Base-by-base conservation (phyloP, 2,329 filamentous ascomycete genomes). In the Hysterium pulicare region DNA sequence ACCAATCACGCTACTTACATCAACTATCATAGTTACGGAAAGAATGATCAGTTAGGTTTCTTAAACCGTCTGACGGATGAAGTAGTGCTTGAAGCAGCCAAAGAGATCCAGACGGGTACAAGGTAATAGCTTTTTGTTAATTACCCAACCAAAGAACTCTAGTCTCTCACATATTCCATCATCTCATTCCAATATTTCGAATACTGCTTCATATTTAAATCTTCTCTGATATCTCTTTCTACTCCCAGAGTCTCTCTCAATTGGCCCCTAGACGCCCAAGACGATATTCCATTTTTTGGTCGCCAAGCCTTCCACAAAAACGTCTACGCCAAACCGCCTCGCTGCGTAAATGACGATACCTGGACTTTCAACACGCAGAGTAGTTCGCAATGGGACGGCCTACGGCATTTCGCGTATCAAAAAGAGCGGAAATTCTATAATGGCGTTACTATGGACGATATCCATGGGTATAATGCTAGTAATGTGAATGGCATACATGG, bases 11-110 rank as follows among this genome's bases (percentile, higher is more conserved):
- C 26, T 41, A 13, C 75, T 71, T 71, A 69, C 11, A 22, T 46
- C 21, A 42, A 16, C 6, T 9, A 5, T 26, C 30, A 68, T 5
- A 67, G 79, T 4, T 82, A 79, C 57, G 79, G 79, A 37, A 63
- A 71, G 37, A 56, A 74, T 40, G 81, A 83, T 57, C 68, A 81
- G 59, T 67, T 83, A 5, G 81, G 79, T 11, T 77, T 74, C 21
- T 59, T 83, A 24, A 83, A 84, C 57, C 71, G 78, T 23, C 69
- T 83, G n/a, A 81, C 77, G 0, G 69, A 79, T 44, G 69, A 72
- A 40, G 61, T 75, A 13, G 77, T 82, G 9, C 70, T 71, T 7
- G 65, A 71, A 28, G 73, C 77, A 4, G 73, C 76, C 15, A 66
- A 64, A 46, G 66, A 64, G 61, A 81, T 83, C 47, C 62, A 68